These are phyloP conservation scores for Ophiosphaerella korrae DNA, from an alignment of 2,329 filamentous ascomycete species.

Conservation along the genomic window DNA sequence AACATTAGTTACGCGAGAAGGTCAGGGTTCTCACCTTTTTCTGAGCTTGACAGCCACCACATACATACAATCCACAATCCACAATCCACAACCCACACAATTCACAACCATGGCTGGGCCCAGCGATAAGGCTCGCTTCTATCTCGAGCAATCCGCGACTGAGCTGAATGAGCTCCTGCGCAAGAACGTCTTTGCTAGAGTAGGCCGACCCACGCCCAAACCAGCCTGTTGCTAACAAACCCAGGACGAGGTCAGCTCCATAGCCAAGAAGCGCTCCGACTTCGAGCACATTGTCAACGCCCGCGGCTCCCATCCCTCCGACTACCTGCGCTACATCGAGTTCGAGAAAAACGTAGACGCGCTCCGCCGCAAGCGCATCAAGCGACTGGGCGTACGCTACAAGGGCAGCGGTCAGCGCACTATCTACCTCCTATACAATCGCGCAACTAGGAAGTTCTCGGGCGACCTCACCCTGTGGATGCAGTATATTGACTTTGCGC, in stretches of 20 bases:
- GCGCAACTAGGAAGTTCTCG: slow-evolving; percentile 82
- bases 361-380: slow-evolving; percentile 80
- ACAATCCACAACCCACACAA: slow-evolving; percentile 19
- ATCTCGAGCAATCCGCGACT: slow-evolving; percentile 87
- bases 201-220: slow-evolving; percentile 41
- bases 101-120: slow-evolving; percentile 71
- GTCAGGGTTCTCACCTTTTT: slow-evolving; percentile 26
- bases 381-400: slow-evolving; percentile 76
- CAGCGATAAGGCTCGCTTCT: slow-evolving; percentile 93
- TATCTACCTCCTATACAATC: slow-evolving; percentile 87
- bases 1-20: slow-evolving; percentile 24
- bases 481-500: slow-evolving; percentile 84
- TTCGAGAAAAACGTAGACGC: slow-evolving; percentile 72
- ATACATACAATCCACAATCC: too few relatives aligned
- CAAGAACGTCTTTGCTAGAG: slow-evolving; percentile 87
- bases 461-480: slow-evolving; percentile 84
- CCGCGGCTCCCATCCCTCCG: slow-evolving; percentile 70
- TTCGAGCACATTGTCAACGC: slow-evolving; percentile 91
- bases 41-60: slow-evolving; percentile 2
- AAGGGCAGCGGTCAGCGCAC: slow-evolving; percentile 76
- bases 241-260: slow-evolving; percentile 85
- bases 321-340: slow-evolving; percentile 83
- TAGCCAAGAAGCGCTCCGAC: slow-evolving; percentile 88
- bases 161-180: slow-evolving; percentile 91
- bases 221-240: slow-evolving; percentile 8